Conservation (phyloP, 2,329 filamentous ascomycete species). For the Phyllosticta citribraziliensis region DNA sequence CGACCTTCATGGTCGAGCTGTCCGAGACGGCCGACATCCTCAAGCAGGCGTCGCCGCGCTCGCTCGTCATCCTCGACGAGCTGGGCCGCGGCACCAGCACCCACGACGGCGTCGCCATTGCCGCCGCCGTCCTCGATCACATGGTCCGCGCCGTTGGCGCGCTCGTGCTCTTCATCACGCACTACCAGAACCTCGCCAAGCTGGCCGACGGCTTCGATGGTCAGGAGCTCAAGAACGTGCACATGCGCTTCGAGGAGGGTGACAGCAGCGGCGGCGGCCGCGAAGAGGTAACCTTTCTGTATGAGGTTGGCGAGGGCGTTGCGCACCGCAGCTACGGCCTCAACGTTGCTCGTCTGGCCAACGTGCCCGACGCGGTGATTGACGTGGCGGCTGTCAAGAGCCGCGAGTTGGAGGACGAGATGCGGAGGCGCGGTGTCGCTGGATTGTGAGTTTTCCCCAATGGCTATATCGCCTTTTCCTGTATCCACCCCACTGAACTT, state of each 20-base stretch:
- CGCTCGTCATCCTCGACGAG: slow-evolving; percentile 87
- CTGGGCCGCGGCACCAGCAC: slow-evolving; percentile 88
- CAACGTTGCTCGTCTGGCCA: slow-evolving; percentile 82
- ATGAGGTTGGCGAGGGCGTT: slow-evolving; percentile 82
- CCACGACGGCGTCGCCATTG: slow-evolving; percentile 93
- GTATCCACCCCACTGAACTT: too few relatives aligned
- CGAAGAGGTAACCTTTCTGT: slow-evolving; percentile 85
- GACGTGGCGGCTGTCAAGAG: slow-evolving; percentile 75
- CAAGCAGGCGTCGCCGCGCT: slow-evolving; percentile 74
- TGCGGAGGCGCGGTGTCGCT: slow-evolving; percentile 16
- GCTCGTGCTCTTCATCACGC: slow-evolving; percentile 90
- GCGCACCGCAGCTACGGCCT: slow-evolving; percentile 90
- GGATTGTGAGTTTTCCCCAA: slow-evolving; percentile 1
- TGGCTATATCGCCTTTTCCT: neutral
- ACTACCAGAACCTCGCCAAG: slow-evolving; percentile 81
- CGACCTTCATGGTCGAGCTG: slow-evolving; percentile 99
- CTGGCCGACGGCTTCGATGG: slow-evolving; percentile 58
- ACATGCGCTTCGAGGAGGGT: slow-evolving; percentile 68
- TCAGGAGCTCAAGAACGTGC: slow-evolving; percentile 69
- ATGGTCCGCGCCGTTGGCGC: slow-evolving; percentile 65
- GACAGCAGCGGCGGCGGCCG: slow-evolving; percentile 56
- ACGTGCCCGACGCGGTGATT: slow-evolving; percentile 65
- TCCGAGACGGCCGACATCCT: slow-evolving; percentile 88
- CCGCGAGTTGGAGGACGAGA: slow-evolving; percentile 62
- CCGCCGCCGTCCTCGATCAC: slow-evolving; percentile 79